Base-by-base conservation (phyloP, 768 basidiomycete genomes). In the Inosperma sp. region DNA sequence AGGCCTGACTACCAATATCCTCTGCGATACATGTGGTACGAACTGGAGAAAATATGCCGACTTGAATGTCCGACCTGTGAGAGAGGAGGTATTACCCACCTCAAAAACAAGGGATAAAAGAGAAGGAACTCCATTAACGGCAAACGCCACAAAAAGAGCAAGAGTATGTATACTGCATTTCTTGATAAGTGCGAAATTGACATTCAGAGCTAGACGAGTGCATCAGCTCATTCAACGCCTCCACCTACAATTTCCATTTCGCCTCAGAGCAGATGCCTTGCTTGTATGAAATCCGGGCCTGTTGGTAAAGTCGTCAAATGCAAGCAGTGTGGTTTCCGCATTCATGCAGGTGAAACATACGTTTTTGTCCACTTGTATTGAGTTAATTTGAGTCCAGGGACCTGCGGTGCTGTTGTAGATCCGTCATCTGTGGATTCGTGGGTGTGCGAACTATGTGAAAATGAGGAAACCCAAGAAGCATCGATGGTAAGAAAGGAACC, bases 1-100 rank as follows among this genome's bases (percentile, higher is more conserved):
- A 62, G 88, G 86, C 17, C 76, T 94, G n/a, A 66, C 75, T 0
- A 86, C 86, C 2, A 77, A 76, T 52, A 78, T 92, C 31, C 80
- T 95, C 47, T 96, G 93, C 63, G 89, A 94, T 39, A 75, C 67
- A 23, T 96, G 93, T 61, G 93, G 93, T 10, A 79, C 82, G 37
- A 87, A 86, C 56, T 96, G 91, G 86, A 76, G 93, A 58, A 96
- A 94, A 68, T 96, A 96, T 64, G 93, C 90, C 0, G 92, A 94
- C 58, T 72, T 93, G 42, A 89, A 84, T 58, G 83, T 87, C 21
- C 75, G 87, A 34, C 83, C 84, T 7, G 51, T 82, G 16, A 78
- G 87, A 23, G 88, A 91, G 50, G 87, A 88, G 39, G 72, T 78
- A 1, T 59, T 78, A 1, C 71, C 78, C 0, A 62, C 72, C 2